Evolutionary conservation across 495 filamentous ascomycete species (phyloP), one percentile per base, ranked within the genome.

Genomic region (Penicillium atrosanguineum): DNA sequence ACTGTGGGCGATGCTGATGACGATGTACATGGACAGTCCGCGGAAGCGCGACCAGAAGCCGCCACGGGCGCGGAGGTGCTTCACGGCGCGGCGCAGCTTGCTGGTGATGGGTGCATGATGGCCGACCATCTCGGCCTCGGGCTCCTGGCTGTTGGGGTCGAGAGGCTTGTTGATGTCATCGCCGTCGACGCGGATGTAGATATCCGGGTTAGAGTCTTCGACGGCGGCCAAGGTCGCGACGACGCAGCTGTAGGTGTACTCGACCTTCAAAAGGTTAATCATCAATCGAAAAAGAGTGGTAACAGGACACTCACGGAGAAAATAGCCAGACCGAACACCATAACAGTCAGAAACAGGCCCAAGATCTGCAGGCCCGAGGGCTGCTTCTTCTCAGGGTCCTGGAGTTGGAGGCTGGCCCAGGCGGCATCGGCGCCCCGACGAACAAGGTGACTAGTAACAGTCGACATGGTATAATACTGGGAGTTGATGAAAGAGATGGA

Each of bases 11-110:
- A 79, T 21, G 12, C 15, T 8, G 34, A 58, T 67, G 23, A 67
- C 47, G 20, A 75, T 7, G 57, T 64, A 71, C 57, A 77, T 70
- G 43, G 62, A 53, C 29, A 81, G 59, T 46, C 83, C 85, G 18
- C 84, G 81, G 81, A 84, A 87, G 48, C 75, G 77, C 8, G 83
- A 74, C 57, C 69, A 69, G 44, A 69, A 70, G 16, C 86, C 86
- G 26, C 71, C 84, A 21, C 76, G 65, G 41, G 72, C 55, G 42
- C 73, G 71, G n/a, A 89, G 75, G 56, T 87, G 84, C 46, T 69
- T 72, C 44, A 86, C 62, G 4, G 85, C 79, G 14, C 72, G 73
- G 41, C 78, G 74, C 55, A 87, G 75, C 47, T 71, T 79, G 57
- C 73, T 74, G 36, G 86, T 88, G 64, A 87, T 76, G 52, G 84